Base-by-base conservation (phyloP, 2,329 filamentous ascomycete genomes). In the Zasmidium angulare region DNA sequence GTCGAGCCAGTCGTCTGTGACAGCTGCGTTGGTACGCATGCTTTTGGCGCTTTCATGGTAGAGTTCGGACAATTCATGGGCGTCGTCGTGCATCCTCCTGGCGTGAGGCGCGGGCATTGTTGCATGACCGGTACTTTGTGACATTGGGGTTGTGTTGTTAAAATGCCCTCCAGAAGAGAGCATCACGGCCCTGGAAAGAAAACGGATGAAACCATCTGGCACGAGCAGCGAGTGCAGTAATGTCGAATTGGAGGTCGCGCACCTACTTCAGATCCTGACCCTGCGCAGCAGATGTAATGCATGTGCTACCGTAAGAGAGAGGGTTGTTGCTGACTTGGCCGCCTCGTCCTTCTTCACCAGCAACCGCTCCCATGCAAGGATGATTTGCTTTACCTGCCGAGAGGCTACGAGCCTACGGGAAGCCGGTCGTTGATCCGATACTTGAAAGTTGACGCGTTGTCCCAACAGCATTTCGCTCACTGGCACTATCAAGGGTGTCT, bases 1-100 rank as follows among this genome's bases (percentile, higher is more conserved):
- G 3, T 62, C 60, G 23, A 63, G 40, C 6, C 56, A 54, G 14
- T 51, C 46, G 40, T 60, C 56, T 46, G 49, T 17, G 48, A 11
- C 7, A n/a, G 46, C 49, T 7, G 43, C 21, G 9, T 40, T 54
- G 7, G n/a, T 21, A n/a, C 56, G 55, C 26, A 57, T 36, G 36
- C 31, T 46, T 26, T 58, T 58, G 7, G 56, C 46, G 43, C 50
- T 48, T 20, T 54, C 56, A 46, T 46, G 50, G 29, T 58, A 50
- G 22, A 54, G 31, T 19, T 50, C 50, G 4, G 56, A 31, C 7
- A 58, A 29, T 12, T 58, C 51, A 4, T 46, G 31, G 19, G 51
- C 31, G 11, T 53, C 31, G 22, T 24, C 51, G 36, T 20, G 51
- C 36, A 17, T 7, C 4, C 36, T 14, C 12, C 36, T 14, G 11